Evolutionary conservation across 202 grass and related monocot species (phyloP).

Genomic region (Zoysia matrella): DNA sequence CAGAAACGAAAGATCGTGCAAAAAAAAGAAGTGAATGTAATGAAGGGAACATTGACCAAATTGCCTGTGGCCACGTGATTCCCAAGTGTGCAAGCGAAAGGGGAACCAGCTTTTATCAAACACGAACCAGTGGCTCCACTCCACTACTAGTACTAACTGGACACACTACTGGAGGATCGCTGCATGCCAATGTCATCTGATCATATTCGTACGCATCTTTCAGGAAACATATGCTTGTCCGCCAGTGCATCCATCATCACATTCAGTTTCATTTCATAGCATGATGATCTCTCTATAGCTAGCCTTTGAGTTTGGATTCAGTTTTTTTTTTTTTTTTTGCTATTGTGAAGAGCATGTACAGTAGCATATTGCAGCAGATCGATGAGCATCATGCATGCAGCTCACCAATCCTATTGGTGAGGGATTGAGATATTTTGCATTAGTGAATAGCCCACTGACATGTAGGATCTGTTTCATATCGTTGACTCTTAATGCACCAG

Average conservation of each 20-base stretch:
- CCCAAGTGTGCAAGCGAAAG: not conserved
- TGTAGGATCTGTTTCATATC: not conserved
- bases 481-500: not conserved
- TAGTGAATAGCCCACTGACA: too few relatives aligned
- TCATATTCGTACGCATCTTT: conserved; percentile 13
- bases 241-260: not conserved
- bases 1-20: not conserved
- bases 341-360: too few relatives aligned
- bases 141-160: not conserved
- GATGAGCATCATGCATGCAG: too few relatives aligned
- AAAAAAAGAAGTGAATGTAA: not conserved
- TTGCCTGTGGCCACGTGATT: conserved; percentile 36
- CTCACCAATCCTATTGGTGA: too few relatives aligned
- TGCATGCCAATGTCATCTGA: not conserved
- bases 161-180: not conserved
- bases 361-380: too few relatives aligned
- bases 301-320: not conserved
- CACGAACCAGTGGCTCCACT: not conserved
- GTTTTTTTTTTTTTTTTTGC: not conserved
- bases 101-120: conserved; percentile 18
- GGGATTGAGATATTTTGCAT: too few relatives aligned
- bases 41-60: conserved; percentile 26
- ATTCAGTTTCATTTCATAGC: not conserved
- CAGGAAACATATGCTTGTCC: not conserved
- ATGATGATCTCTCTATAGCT: not conserved